phyloP scores from a whole-genome alignment of 805 yeast genomes.

The Monosporozyma aquatica region DNA sequence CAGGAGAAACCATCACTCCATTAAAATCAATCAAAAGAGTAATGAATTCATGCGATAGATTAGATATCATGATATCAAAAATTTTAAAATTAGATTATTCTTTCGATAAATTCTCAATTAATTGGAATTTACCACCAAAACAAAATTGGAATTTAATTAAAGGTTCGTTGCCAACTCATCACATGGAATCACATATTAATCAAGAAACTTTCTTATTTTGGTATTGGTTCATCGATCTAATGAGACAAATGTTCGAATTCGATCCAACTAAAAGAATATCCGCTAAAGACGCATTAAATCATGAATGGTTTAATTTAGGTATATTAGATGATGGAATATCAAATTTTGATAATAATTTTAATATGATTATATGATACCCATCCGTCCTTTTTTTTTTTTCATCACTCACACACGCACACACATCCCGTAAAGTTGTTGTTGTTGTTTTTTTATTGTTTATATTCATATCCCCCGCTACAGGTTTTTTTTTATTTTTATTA shows the following conservation, averaged over 20 bases:
- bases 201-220: conserved; percentile 68
- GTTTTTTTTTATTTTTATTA: background rate
- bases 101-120: conserved; percentile 20
- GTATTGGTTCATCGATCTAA: conserved; percentile 69
- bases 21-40: conserved; percentile 27
- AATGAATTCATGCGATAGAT: conserved; percentile 23
- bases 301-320: conserved; percentile 71
- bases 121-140: conserved; percentile 26
- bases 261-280: conserved; percentile 67
- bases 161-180: conserved; percentile 2
- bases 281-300: conserved; percentile 67
- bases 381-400: too few species aligned
- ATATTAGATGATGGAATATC: conserved; percentile 46
- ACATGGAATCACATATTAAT: conserved; percentile 29
- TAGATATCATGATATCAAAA: conserved; percentile 25
- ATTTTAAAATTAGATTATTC: conserved; percentile 23
- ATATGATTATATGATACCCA: conserved; percentile 1
- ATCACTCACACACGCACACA: background rate
- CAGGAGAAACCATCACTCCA: conserved; percentile 22
- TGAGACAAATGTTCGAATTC: conserved; percentile 54
- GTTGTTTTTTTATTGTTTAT: background rate
- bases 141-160: conserved; percentile 25
- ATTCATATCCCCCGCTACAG: background rate
- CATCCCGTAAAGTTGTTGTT: background rate
- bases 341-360: conserved; percentile 13